Evolutionary conservation across 2,329 filamentous ascomycete genomes (phyloP).

Genomic region (Scedosporium apiospermum): DNA sequence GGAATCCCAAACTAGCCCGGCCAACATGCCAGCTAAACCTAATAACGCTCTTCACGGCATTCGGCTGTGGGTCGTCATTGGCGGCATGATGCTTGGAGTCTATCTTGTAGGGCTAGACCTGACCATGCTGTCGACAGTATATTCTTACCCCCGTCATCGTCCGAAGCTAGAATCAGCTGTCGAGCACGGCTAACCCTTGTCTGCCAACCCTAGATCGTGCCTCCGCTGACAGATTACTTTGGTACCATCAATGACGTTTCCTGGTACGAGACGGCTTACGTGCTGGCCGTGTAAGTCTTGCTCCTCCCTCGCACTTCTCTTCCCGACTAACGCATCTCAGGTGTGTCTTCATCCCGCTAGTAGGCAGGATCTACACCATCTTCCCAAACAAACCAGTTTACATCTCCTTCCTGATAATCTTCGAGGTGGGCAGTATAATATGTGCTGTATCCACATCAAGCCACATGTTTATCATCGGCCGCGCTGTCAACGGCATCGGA

Average conservation of each 20-base stretch:
- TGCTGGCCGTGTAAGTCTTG: slow-evolving; percentile 6
- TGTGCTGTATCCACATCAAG: slow-evolving; percentile 30
- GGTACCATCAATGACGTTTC: slow-evolving; percentile 7
- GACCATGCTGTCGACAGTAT: slow-evolving; percentile 9
- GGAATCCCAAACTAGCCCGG: not conserved
- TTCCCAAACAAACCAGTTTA: slow-evolving; percentile 33
- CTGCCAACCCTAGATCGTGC: not conserved
- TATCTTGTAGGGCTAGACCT: slow-evolving; percentile 9
- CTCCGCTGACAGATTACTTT: slow-evolving; percentile 7
- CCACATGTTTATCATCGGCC: slow-evolving; percentile 32
- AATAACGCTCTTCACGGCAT: not conserved
- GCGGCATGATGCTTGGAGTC: slow-evolving; percentile 2
- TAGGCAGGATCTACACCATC: slow-evolving; percentile 34
- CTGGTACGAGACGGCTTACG: slow-evolving; percentile 9
- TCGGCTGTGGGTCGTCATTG: slow-evolving; percentile 6
- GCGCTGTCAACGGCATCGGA: slow-evolving; percentile 29
- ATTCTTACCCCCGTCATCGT: not conserved
- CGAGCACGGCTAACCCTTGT: not conserved
- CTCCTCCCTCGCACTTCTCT: not conserved
- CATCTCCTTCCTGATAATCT: slow-evolving; percentile 13
- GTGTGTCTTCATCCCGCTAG: slow-evolving; percentile 26
- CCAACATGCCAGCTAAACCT: not conserved
- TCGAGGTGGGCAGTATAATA: slow-evolving; percentile 19
- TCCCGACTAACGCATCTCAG: not conserved
- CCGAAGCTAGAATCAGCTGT: not conserved